Evolutionary conservation across 257 asterid genomes (phyloP).

Genomic region (Lantana camara): DNA sequence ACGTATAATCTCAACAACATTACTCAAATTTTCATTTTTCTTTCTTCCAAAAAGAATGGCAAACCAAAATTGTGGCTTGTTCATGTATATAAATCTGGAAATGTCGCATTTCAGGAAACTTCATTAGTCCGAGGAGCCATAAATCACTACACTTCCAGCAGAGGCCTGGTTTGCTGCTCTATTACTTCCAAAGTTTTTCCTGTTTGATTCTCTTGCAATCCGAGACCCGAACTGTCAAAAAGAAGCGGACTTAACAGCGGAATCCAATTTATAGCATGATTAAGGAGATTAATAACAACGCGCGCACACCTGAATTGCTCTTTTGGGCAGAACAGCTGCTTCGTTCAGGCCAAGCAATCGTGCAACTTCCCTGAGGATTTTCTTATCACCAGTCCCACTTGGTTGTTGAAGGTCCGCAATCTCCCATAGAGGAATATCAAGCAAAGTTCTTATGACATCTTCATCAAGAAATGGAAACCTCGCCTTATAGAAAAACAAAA

Average conservation of each 20-base stretch:
- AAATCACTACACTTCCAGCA: constrained; percentile 83
- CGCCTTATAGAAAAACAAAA: constrained; percentile 49
- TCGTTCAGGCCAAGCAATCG: no score
- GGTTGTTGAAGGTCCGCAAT: constrained; percentile 88
- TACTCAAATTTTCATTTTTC: no score
- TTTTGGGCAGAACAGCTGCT: no score
- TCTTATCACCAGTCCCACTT: constrained; percentile 88
- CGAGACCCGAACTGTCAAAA: constrained; percentile 79
- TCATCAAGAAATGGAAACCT: constrained; percentile 95
- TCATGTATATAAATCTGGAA: neutral
- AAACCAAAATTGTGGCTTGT: neutral
- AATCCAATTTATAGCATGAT: neutral
- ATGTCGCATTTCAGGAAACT: neutral
- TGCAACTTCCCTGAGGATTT: constrained; percentile 41
- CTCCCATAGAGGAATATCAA: constrained; percentile 91
- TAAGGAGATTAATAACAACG: neutral
- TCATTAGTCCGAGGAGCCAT: constrained; percentile 26
- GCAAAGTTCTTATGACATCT: constrained; percentile 78
- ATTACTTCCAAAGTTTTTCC: constrained; percentile 87
- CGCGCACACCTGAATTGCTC: neutral
- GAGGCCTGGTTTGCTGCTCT: constrained; percentile 97
- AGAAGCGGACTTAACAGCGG: neutral
- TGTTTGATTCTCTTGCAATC: constrained; percentile 90
- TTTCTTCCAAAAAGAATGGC: neutral
- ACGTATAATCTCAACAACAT: no score